A percentile compares a stretch with the other conserved stretches of the same genome.
These are phyloP conservation scores for Nyctanthes arbortristis DNA, from an alignment of 257 asterid genomes.

Conservation along the genomic window DNA sequence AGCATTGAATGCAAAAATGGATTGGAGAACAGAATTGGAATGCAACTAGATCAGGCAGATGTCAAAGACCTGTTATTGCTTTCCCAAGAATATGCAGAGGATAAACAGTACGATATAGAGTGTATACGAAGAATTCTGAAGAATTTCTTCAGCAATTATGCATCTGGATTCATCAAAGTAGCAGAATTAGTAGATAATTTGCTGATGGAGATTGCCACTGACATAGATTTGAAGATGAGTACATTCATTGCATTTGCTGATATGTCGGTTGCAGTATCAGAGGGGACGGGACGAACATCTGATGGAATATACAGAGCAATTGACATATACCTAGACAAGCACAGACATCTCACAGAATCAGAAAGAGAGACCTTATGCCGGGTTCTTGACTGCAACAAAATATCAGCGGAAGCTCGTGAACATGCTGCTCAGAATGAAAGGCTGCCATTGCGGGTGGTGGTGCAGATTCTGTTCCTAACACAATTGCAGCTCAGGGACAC, in stretches of 20 bases:
- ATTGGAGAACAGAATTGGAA: slow-evolving; percentile 67
- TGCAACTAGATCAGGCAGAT: slow-evolving; percentile 54
- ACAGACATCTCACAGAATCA: slow-evolving; percentile 53
- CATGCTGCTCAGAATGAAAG: slow-evolving; percentile 66
- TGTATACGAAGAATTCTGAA: slow-evolving; percentile 69
- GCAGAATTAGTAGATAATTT: slow-evolving; percentile 63
- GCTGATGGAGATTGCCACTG: slow-evolving; percentile 63
- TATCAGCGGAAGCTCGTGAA: slow-evolving; percentile 64
- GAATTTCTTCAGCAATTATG: slow-evolving; percentile 52
- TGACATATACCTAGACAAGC: slow-evolving; percentile 68
- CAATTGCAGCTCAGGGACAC: slow-evolving; percentile 63
- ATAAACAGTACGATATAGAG: slow-evolving; percentile 57
- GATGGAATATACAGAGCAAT: slow-evolving; percentile 78
- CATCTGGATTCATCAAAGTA: slow-evolving; percentile 35
- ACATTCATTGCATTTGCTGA: slow-evolving; percentile 41
- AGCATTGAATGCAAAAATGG: slow-evolving; percentile 46
- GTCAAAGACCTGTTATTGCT: slow-evolving; percentile 64
- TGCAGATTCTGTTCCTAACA: slow-evolving; percentile 59
- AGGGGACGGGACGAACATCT: slow-evolving; percentile 29
- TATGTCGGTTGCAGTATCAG: slow-evolving; percentile 49
- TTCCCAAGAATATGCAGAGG: slow-evolving; percentile 54
- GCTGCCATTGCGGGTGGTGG: slow-evolving; percentile 67
- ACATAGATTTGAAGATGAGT: slow-evolving; percentile 48
- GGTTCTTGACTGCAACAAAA: slow-evolving; percentile 53
- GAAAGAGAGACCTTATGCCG: slow-evolving; percentile 64